phyloP scores from a whole-genome alignment of 2,329 filamentous ascomycete species.

The Ceratocystis destructans region DNA sequence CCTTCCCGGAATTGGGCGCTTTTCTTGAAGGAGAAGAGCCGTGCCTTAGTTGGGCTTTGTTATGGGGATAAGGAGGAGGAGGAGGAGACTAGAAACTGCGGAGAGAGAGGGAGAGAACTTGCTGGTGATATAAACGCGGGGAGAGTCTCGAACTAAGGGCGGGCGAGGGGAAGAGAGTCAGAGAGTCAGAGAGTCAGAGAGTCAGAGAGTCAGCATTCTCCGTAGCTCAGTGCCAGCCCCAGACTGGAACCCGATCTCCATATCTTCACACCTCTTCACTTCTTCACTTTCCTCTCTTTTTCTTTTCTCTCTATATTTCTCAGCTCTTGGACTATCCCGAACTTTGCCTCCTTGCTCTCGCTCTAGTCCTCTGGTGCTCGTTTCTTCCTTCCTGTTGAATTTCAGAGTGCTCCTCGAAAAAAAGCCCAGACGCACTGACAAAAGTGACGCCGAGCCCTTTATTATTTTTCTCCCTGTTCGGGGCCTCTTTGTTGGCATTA shows the following conservation, averaged over 20 bases:
- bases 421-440: not conserved
- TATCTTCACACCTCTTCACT: not conserved
- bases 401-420: not conserved
- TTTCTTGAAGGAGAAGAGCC: not conserved
- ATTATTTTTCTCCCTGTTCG: not conserved
- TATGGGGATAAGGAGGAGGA: constrained; percentile 6
- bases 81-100: not conserved
- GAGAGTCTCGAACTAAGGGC: not conserved
- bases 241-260: not conserved
- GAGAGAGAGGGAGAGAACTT: not conserved
- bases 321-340: not conserved
- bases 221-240: not conserved
- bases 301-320: not conserved
- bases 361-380: not conserved
- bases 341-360: not conserved
- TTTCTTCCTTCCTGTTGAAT: not conserved
- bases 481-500: constrained; percentile 6
- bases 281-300: not conserved
- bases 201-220: not conserved
- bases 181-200: not conserved
- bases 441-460: not conserved
- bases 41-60: not conserved
- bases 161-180: not conserved
- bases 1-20: not conserved
- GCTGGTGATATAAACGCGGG: not conserved